Evolutionary conservation across 306 rosid genomes (phyloP).

Genomic region (Crataegus laevigata): DNA sequence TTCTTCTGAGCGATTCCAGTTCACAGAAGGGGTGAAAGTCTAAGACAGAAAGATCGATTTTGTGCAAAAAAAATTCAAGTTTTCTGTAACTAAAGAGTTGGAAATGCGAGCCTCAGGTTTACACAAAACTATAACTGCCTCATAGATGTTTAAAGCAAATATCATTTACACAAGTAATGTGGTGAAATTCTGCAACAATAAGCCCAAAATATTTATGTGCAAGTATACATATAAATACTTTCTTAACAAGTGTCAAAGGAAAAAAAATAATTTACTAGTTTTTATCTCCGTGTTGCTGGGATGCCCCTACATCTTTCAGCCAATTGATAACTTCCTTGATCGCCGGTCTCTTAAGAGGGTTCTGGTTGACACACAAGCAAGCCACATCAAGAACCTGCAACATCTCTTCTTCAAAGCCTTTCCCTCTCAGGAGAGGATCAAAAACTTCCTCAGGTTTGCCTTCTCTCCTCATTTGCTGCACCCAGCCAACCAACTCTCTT

Average conservation of each 20-base stretch:
- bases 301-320: conserved; percentile 59
- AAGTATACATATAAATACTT: conserved; percentile 41
- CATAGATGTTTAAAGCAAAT: conserved; percentile 24
- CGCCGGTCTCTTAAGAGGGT: conserved; percentile 80
- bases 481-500: conserved; percentile 82
- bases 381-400: conserved; percentile 78
- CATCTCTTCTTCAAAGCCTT: conserved; percentile 73
- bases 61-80: neutral
- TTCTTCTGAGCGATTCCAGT: neutral
- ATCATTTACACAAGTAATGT: conserved; percentile 38
- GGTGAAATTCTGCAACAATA: conserved; percentile 34
- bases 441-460: conserved; percentile 70
- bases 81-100: neutral
- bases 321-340: conserved; percentile 82
- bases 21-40: neutral
- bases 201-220: conserved; percentile 38
- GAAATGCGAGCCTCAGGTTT: neutral
- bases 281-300: conserved; percentile 38
- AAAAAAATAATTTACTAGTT: conserved; percentile 20
- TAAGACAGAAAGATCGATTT: neutral
- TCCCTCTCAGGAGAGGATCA: conserved; percentile 61
- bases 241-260: conserved; percentile 21
- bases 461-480: conserved; percentile 66
- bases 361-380: conserved; percentile 73
- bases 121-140: conserved; percentile 11